Percentiles rank a stretch among this genome's conserved stretches.
Evolutionary conservation across 306 rosid genomes (phyloP).

Genomic region (Corylus americana): DNA sequence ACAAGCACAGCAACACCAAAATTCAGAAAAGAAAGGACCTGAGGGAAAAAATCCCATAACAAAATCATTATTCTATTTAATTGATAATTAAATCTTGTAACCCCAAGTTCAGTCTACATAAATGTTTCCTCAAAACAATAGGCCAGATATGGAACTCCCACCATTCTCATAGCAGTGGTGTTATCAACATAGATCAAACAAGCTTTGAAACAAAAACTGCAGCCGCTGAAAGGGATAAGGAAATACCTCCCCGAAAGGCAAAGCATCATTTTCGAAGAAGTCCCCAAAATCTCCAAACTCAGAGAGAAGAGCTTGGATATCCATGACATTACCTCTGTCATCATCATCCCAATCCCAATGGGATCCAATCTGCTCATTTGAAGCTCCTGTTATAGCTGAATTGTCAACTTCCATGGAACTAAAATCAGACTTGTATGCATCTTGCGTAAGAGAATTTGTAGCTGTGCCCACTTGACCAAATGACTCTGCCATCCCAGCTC

Average conservation of each 20-base stretch:
- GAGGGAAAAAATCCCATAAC: neutral
- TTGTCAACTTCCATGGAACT: constrained; percentile 72
- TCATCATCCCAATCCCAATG: constrained; percentile 95
- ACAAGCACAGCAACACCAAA: neutral
- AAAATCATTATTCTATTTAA: neutral
- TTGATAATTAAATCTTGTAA: constrained; percentile 5
- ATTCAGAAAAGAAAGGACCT: neutral
- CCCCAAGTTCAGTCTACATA: neutral
- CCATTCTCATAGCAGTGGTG: neutral
- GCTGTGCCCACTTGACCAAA: constrained; percentile 60
- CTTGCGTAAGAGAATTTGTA: constrained; percentile 62
- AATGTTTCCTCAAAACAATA: constrained; percentile 15
- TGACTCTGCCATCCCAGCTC: constrained; percentile 65
- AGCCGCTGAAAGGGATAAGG: constrained; percentile 1
- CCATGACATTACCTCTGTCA: constrained; percentile 70
- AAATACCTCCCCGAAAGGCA: constrained; percentile 97
- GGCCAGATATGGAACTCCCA: constrained; percentile 6
- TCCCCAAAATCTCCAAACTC: constrained; percentile 98
- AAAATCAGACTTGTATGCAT: constrained; percentile 73
- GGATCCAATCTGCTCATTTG: constrained; percentile 71
- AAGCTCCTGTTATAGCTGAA: constrained; percentile 67
- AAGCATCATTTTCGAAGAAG: constrained; percentile 77
- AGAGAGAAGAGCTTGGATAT: constrained; percentile 77
- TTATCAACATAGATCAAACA: neutral
- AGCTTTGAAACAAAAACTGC: constrained; percentile 2